These are phyloP conservation scores for Serendipita indica DNA, from an alignment of 768 basidiomycete species.

Conservation along the genomic window DNA sequence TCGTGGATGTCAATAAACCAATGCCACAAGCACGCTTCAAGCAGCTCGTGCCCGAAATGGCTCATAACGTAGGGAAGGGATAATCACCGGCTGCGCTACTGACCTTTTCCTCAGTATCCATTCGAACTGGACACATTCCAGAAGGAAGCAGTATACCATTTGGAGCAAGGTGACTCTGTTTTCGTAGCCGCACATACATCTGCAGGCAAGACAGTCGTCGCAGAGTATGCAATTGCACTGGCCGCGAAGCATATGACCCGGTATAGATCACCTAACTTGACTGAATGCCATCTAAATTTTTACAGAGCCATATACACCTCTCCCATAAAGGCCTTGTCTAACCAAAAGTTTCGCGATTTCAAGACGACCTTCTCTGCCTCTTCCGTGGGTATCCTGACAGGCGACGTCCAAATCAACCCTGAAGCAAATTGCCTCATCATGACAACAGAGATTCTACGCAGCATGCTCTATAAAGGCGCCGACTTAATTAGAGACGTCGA, in stretches of 20 bases:
- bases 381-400: conserved; percentile 90
- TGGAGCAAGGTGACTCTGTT: conserved; percentile 94
- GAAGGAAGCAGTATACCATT: conserved; percentile 94
- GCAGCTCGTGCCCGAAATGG: conserved; percentile 92
- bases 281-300: too few species aligned
- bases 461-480: conserved; percentile 98
- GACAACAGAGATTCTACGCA: conserved; percentile 94
- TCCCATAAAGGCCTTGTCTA: conserved; percentile 95
- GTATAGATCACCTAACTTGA: conserved; percentile 28
- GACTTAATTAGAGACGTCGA: conserved; percentile 98
- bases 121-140: conserved; percentile 98
- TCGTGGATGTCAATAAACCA: conserved; percentile 83
- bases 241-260: conserved; percentile 99
- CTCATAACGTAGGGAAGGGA: conserved; percentile 51
- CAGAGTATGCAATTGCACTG: conserved; percentile 94
- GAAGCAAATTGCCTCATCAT: conserved; percentile 95
- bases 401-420: conserved; percentile 91
- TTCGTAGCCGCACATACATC: conserved; percentile 99
- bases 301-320: conserved; percentile 93
- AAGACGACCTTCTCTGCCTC: conserved; percentile 86
- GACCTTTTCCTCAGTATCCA: conserved; percentile 54
- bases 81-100: neutral
- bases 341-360: conserved; percentile 98
- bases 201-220: conserved; percentile 98
- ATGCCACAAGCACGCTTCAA: conserved; percentile 57